Conservation (phyloP, 495 filamentous ascomycete species). For the Aspergillus saccharolyticus region DNA sequence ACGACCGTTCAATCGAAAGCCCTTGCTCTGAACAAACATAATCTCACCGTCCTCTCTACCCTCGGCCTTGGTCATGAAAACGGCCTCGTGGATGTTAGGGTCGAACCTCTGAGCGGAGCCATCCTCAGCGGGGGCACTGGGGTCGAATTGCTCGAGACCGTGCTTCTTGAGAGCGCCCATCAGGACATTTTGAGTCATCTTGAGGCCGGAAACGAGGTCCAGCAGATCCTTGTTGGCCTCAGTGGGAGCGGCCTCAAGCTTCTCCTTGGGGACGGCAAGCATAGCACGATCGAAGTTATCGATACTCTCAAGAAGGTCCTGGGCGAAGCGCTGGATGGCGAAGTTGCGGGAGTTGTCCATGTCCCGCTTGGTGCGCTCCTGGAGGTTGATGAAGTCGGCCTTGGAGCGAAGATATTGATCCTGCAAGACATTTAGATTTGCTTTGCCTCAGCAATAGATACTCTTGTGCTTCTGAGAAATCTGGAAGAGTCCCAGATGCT, state of each 20-base stretch:
- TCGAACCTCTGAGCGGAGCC: constrained; percentile 67
- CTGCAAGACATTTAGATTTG: constrained; percentile 51
- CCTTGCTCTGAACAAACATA: constrained; percentile 91
- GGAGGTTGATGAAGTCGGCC: constrained; percentile 95
- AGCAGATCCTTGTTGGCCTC: constrained; percentile 60
- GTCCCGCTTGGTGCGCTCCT: constrained; percentile 89
- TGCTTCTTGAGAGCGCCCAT: constrained; percentile 89
- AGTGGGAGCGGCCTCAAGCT: constrained; percentile 47
- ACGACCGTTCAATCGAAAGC: constrained; percentile 85
- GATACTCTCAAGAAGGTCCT: constrained; percentile 87
- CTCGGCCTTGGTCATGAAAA: constrained; percentile 79
- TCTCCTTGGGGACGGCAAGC: constrained; percentile 66
- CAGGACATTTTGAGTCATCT: constrained; percentile 90
- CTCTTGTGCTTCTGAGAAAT: no score
- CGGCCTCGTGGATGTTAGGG: constrained; percentile 93
- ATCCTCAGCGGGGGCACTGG: constrained; percentile 53
- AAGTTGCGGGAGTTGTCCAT: constrained; percentile 82
- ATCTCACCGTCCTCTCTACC: constrained; percentile 86
- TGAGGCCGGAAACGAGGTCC: constrained; percentile 79
- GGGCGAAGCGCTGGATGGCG: constrained; percentile 90
- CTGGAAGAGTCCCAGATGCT: background rate
- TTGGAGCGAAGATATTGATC: constrained; percentile 89
- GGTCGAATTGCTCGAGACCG: constrained; percentile 85
- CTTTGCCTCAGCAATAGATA: no score
- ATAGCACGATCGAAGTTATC: constrained; percentile 97